Evolutionary conservation across 169 alveolate genomes (phyloP), one percentile per base, ranked within the genome.

Genomic region (Cryptosporidium canis): DNA sequence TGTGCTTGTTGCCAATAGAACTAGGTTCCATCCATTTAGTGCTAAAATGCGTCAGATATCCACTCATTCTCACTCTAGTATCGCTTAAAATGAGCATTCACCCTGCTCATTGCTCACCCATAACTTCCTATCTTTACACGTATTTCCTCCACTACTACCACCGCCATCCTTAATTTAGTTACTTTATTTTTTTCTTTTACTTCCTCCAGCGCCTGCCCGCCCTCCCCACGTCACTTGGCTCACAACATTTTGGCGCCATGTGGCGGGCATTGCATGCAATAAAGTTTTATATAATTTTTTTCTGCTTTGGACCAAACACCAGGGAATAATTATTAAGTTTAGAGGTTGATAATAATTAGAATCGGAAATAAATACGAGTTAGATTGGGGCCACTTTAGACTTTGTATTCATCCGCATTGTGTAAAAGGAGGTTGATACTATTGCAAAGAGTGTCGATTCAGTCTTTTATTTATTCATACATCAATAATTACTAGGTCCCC

Each of bases 221-320:
- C 35, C 9, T 18, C 63, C 63, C 63, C 63, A 51, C 63, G 63
- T 18, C 14, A 51, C 0, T 33, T 7, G 35, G 27, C 11, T 24
- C 33, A 51, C 18, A n/a, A n/a, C n/a, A 6, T 51, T 51, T 51
- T 14, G 63, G 63, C 63, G 63, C 35, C 35, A 7, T 14, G 8
- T 18, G 63, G 63, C 63, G 63, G 63, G 63, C 18, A 21, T 18
- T 51, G 63, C 63, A 51, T 51, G 63, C 63, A 51, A 51, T 51
- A 21, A 21, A 6, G 24, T 27, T 24, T 51, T 14, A 51, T 51
- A 51, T 9, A 5, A 41, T 51, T 51, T 51, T 51, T 51, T 51
- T 51, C 63, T 51, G 29, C 21, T 21, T n/a, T 51, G 11, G 33
- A 51, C 6, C 24, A 21, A 2, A 48, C 12, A 21, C 18, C n/a